Conservation (phyloP, 2,329 filamentous ascomycete genomes). For the Leptographium flavum region DNA sequence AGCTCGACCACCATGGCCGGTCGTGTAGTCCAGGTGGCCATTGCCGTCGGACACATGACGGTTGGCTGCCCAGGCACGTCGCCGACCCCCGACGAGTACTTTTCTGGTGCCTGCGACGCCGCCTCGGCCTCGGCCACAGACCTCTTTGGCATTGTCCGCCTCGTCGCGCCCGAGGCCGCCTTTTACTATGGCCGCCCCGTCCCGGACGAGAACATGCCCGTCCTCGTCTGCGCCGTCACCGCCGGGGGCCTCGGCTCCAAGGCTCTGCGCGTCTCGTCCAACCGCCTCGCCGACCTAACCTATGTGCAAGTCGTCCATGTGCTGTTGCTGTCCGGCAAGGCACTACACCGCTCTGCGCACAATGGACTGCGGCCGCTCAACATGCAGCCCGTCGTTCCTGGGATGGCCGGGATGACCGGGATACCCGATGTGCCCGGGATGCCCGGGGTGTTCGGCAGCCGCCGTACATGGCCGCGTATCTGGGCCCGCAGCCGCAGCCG, state of each 20-base stretch:
- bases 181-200: conserved; percentile 4
- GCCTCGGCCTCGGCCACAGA: not conserved
- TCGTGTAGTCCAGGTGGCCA: conserved; percentile 6
- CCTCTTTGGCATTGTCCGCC: conserved; percentile 6
- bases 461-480: no score
- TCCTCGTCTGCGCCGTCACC: conserved; percentile 3
- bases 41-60: not conserved
- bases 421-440: no score
- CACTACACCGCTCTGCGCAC: conserved; percentile 3
- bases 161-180: conserved; percentile 4
- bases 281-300: not conserved
- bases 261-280: not conserved
- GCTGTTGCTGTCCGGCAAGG: conserved; percentile 5
- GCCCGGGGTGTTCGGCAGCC: no score
- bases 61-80: not conserved
- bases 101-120: not conserved
- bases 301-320: conserved; percentile 5
- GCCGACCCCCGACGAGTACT: conserved; percentile 7
- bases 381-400: no score
- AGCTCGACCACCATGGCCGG: conserved; percentile 1
- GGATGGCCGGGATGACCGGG: no score
- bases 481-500: no score
- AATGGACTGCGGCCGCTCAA: no score
- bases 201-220: conserved; percentile 1
- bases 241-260: conserved; percentile 9